A percentile compares a stretch with the other conserved stretches of the same genome.
These are phyloP conservation scores for Histomonas meleagridis DNA, from an alignment of 208 protist genomes.

Conservation along the genomic window DNA sequence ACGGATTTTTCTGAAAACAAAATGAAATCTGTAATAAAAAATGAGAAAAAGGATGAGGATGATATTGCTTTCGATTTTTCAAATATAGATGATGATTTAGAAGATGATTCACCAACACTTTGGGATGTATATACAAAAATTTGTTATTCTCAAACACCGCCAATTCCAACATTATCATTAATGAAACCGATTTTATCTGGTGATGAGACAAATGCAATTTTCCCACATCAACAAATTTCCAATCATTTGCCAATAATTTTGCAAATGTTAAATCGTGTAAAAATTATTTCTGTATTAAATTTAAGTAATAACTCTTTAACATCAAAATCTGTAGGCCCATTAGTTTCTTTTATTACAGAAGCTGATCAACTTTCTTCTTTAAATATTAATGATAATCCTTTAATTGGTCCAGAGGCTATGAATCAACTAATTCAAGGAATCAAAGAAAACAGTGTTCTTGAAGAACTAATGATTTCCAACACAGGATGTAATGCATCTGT, in stretches of 20 bases:
- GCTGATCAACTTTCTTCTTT: not conserved
- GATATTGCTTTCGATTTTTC: not conserved
- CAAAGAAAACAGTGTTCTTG: not conserved
- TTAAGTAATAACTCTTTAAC: not conserved
- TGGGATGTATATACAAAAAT: not conserved
- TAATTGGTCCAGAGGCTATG: not conserved
- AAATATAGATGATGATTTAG: not conserved
- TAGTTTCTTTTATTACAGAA: not conserved
- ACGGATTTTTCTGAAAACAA: no score
- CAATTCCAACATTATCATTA: not conserved
- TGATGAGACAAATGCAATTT: not conserved
- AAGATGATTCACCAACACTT: not conserved
- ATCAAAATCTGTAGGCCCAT: not conserved
- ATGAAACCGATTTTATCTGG: constrained; percentile 29
- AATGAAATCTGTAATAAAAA: no score
- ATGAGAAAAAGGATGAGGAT: no score
- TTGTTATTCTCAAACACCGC: not conserved
- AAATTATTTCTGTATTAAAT: constrained; percentile 2
- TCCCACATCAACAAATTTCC: not conserved
- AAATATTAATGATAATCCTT: not conserved
- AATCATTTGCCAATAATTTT: not conserved
- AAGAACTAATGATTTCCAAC: not conserved
- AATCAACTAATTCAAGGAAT: not conserved
- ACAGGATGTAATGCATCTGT: not conserved
- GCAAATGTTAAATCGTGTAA: not conserved